Evolutionary conservation across 2,329 filamentous ascomycete genomes (phyloP), one percentile per base, ranked within the genome.

Genomic region (Paracoccidioides lutzii): DNA sequence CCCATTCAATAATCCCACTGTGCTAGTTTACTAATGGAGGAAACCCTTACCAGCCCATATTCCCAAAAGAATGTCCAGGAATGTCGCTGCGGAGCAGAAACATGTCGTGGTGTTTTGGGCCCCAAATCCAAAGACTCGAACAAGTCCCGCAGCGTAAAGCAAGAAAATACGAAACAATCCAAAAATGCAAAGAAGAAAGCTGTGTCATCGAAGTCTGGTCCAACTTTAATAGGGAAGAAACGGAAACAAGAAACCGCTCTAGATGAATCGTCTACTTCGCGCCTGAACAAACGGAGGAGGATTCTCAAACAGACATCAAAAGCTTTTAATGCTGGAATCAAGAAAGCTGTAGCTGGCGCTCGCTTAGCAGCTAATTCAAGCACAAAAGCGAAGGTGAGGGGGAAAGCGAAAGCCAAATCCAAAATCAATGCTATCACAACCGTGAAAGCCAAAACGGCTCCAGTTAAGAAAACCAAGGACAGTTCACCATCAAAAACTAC

Each of bases 31-130:
- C 59, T 65, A 33, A 62, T 55, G 52, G 9, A 42, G 51, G 33
- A 32, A 49, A 22, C 42, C 22, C 46, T 40, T 7, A 33, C 28
- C 44, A 78, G 76, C 59, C 78, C 77, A 8, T 81, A 78, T 65
- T 83, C 79, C 9, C 75, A 76, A 59, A 81, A 81, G 64, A 83
- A 82, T 60, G 79, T 82, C 40, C 82, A 85, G 65, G 68, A 77
- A 59, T 86, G 82, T 64, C 78, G 78, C 55, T 86, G 82, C 64
- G 82, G 82, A 35, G 75, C 81, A 7, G 66, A 73, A 7, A 78
- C 76, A 40, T 86, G 82, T 63, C 78, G 82, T 59, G 83, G 82
- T 50, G 76, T 82, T 42, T 71, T 86, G 40, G 81, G 80, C 10
- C 78, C 78, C 8, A 77, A 75, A 53, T 74, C 76, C 4, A 78